phyloP scores from a whole-genome alignment of 2,329 filamentous ascomycete genomes.

The Ascochyta lentis region DNA sequence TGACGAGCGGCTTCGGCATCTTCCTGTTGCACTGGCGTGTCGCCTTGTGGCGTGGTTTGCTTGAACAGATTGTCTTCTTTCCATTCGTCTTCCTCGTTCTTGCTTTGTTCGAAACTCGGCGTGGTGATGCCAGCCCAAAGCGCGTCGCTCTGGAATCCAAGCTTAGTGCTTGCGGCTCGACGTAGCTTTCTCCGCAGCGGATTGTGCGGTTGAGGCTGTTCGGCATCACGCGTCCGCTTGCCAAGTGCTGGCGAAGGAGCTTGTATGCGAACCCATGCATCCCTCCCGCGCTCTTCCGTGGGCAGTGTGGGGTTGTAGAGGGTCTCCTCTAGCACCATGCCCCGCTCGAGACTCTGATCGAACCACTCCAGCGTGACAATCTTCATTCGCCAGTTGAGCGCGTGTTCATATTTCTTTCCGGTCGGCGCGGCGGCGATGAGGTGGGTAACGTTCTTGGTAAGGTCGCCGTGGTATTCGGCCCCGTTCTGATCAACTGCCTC shows the following conservation, averaged over 20 bases:
- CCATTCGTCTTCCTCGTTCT: constrained; percentile 43
- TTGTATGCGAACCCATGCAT: constrained; percentile 68
- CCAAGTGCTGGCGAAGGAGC: constrained; percentile 51
- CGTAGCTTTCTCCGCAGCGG: constrained; percentile 75
- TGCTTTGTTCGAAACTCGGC: constrained; percentile 34
- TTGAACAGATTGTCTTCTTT: constrained; percentile 37
- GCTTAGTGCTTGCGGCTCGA: constrained; percentile 83
- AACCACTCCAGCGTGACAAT: constrained; percentile 88
- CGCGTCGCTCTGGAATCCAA: constrained; percentile 78
- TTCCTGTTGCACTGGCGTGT: constrained; percentile 9
- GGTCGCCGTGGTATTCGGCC: constrained; percentile 83
- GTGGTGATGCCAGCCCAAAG: constrained; percentile 91
- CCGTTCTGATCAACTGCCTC: constrained; percentile 72
- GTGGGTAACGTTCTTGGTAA: constrained; percentile 86
- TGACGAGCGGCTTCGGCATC: constrained; percentile 5
- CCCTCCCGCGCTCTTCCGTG: constrained; percentile 73
- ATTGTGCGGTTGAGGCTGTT: constrained; percentile 52
- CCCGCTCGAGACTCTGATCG: constrained; percentile 78
- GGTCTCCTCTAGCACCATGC: constrained; percentile 89
- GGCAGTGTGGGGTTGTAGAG: constrained; percentile 80
- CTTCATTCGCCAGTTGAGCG: constrained; percentile 80
- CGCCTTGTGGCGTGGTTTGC: constrained; percentile 24
- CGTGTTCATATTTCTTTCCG: constrained; percentile 89
- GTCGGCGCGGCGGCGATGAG: constrained; percentile 79
- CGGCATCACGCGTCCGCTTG: constrained; percentile 43